Percentiles rank a stretch among this genome's conserved stretches.
phyloP scores from a whole-genome alignment of 2,329 filamentous ascomycete genomes.

The Colletotrichum tabaci region DNA sequence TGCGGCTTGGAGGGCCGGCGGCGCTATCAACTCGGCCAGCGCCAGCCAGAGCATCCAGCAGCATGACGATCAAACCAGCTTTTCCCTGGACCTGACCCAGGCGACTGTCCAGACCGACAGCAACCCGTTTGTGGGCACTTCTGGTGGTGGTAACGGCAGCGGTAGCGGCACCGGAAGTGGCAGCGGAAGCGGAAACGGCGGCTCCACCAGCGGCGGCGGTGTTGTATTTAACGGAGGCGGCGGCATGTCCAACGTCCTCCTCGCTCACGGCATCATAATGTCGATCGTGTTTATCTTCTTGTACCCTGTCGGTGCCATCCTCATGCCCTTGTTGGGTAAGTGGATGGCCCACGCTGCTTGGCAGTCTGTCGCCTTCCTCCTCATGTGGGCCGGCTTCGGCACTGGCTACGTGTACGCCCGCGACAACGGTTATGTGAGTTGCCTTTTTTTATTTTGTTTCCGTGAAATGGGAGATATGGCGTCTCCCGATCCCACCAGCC shows the following conservation, averaged over 20 bases:
- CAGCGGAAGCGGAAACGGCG: conserved; percentile 33
- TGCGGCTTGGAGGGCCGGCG: conserved; percentile 66
- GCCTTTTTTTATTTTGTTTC: conserved; percentile 3
- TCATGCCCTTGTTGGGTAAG: conserved; percentile 72
- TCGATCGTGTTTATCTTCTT: conserved; percentile 70
- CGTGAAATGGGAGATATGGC: conserved; percentile 5
- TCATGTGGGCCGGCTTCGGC: conserved; percentile 74
- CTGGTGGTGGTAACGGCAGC: conserved; percentile 35
- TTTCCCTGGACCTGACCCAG: conserved; percentile 64
- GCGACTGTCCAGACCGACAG: conserved; percentile 62
- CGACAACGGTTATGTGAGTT: conserved; percentile 60
- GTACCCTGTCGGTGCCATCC: conserved; percentile 72
- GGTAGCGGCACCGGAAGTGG: conserved; percentile 41
- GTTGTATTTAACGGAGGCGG: conserved; percentile 41
- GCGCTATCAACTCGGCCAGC: conserved; percentile 60
- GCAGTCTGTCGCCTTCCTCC: conserved; percentile 68
- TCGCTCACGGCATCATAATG: conserved; percentile 73
- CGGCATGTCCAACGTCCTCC: conserved; percentile 48
- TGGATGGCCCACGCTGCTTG: conserved; percentile 71
- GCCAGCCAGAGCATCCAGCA: conserved; percentile 56
- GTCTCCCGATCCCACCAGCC: not conserved
- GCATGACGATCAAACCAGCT: conserved; percentile 62
- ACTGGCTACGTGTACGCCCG: conserved; percentile 67
- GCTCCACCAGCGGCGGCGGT: conserved; percentile 41
- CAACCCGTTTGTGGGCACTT: conserved; percentile 64